Percentiles rank a stretch among this genome's conserved stretches.
Conservation (phyloP, 129 eudicot genomes). For the Chrysanthemum lavandulifolium region DNA sequence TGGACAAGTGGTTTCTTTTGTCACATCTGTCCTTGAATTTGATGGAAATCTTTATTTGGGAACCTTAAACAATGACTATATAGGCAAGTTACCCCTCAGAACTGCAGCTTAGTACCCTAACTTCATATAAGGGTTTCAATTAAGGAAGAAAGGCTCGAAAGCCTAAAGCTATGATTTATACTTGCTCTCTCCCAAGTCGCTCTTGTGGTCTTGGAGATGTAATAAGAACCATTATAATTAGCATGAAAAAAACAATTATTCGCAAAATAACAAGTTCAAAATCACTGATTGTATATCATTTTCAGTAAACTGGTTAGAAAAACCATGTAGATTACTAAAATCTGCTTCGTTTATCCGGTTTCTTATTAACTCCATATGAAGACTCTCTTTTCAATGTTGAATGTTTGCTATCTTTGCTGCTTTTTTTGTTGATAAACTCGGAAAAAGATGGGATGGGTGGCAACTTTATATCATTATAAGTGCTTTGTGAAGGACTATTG, state of each 20-base stretch:
- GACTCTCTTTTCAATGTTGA: too few species aligned
- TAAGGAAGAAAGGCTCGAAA: too few species aligned
- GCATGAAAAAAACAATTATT: slow-evolving; percentile 7
- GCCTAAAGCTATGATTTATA: too few species aligned
- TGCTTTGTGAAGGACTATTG: slow-evolving; percentile 19
- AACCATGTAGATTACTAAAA: too few species aligned
- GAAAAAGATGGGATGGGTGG: slow-evolving; percentile 85
- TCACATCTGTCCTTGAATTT: slow-evolving; percentile 74
- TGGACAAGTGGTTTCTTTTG: slow-evolving; percentile 64
- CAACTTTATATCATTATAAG: slow-evolving; percentile 35
- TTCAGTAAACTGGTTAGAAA: too few species aligned
- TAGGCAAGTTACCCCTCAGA: slow-evolving; percentile 54
- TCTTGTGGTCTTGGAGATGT: neutral
- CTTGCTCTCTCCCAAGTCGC: too few species aligned
- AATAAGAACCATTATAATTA: slow-evolving; percentile 8
- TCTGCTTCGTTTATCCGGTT: too few species aligned
- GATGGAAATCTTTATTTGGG: slow-evolving; percentile 69
- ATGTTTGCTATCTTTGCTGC: slow-evolving; percentile 28
- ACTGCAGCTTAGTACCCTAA: neutral
- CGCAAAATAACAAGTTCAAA: neutral
- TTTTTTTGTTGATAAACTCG: slow-evolving; percentile 57
- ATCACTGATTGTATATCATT: too few species aligned
- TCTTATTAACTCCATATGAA: too few species aligned
- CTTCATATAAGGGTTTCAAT: neutral
- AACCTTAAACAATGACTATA: slow-evolving; percentile 48